Conservation (phyloP, 2,329 filamentous ascomycete genomes). For the Alternaria hordeiaustralica region DNA sequence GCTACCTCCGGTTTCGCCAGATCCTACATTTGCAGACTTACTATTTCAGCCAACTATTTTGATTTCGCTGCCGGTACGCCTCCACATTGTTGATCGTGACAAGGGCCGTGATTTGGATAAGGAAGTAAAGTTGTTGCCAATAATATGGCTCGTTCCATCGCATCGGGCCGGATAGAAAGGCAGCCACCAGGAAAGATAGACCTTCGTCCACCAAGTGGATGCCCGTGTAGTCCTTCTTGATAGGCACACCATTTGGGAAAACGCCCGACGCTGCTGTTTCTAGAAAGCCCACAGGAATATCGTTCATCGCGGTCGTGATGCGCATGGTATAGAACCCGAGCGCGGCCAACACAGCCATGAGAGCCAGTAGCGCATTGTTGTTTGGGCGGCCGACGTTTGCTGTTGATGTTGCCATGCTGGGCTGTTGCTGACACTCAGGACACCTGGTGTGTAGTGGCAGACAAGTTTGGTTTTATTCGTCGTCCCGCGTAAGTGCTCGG, state of each 20-base stretch:
- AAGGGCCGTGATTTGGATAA: conserved; percentile 11
- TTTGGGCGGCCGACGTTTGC: conserved; percentile 11
- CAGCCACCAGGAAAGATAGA: conserved; percentile 18
- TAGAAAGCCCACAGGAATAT: conserved; percentile 10
- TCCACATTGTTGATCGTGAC: conserved; percentile 20
- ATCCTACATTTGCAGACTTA: background rate
- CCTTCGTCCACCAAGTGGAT: conserved; percentile 12
- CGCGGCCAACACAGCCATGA: conserved; percentile 1
- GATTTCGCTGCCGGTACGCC: conserved; percentile 22
- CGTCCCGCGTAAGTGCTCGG: background rate
- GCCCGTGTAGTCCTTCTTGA: conserved; percentile 23
- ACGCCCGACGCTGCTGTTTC: background rate
- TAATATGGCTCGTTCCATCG: conserved; percentile 20
- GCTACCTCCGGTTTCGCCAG: background rate
- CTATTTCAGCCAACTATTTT: conserved; percentile 25
- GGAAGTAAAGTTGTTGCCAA: conserved; percentile 26
- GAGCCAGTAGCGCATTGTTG: conserved; percentile 11
- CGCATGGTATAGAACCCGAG: conserved; percentile 21
- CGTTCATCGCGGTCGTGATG: conserved; percentile 5
- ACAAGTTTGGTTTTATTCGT: background rate
- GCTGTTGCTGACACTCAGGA: background rate
- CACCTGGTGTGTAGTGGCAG: background rate
- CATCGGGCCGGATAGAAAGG: conserved; percentile 17
- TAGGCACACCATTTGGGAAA: conserved; percentile 16
- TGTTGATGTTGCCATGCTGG: conserved; percentile 12